Conservation (phyloP, 768 basidiomycete genomes). For the Pleurotus salmoneostramineus region DNA sequence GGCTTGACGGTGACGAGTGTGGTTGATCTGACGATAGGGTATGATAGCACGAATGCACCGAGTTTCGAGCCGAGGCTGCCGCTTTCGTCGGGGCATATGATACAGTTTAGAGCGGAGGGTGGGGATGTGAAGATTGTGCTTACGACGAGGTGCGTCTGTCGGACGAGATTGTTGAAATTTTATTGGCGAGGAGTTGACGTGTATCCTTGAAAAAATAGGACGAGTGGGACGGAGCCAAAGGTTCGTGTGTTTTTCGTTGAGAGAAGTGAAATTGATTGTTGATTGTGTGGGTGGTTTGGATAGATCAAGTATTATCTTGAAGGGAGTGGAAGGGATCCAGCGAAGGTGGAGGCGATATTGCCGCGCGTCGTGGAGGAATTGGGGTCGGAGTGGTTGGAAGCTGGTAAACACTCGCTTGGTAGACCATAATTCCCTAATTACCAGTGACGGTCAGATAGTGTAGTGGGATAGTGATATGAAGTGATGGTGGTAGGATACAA, state of each 20-base stretch:
- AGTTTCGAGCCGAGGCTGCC: constrained; percentile 58
- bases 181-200: not conserved
- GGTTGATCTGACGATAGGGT: constrained; percentile 74
- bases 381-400: constrained; percentile 66
- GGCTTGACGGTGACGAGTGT: constrained; percentile 58
- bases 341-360: constrained; percentile 47
- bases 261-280: too few relatives aligned
- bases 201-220: constrained; percentile 35
- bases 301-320: constrained; percentile 90
- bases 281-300: too few relatives aligned
- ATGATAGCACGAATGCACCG: constrained; percentile 74
- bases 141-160: constrained; percentile 56
- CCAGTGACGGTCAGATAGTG: too few relatives aligned
- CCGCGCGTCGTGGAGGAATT: constrained; percentile 56
- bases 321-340: constrained; percentile 56
- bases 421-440: constrained; percentile 13
- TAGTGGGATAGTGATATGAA: too few relatives aligned
- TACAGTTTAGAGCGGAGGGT: constrained; percentile 64
- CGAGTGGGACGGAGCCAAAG: constrained; percentile 91
- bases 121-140: constrained; percentile 52
- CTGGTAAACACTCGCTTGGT: constrained; percentile 44
- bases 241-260: constrained; percentile 25
- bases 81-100: constrained; percentile 81
- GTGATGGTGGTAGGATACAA: too few relatives aligned
- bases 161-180: not conserved